Conservation (phyloP, 331 rosid species). For the Malus hybrid region DNA sequence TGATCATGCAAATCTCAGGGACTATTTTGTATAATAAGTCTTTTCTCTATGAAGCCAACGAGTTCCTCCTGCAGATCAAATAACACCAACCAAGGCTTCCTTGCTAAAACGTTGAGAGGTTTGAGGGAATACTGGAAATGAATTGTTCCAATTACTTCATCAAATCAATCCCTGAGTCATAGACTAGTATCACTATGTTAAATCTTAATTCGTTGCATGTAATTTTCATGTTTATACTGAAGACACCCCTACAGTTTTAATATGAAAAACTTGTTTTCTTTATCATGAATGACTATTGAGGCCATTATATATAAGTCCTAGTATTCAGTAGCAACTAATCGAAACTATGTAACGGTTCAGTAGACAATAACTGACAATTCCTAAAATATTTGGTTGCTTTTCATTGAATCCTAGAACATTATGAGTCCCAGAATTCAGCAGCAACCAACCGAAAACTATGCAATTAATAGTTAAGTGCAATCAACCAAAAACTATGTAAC, state of each 20-base stretch:
- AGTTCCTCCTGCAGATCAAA: neutral
- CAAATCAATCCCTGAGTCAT: no score
- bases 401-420: neutral
- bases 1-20: no score
- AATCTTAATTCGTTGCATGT: neutral
- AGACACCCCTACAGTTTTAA: neutral
- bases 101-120: neutral
- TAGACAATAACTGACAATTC: neutral
- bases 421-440: neutral
- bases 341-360: neutral
- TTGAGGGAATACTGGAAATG: neutral
- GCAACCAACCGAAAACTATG: neutral
- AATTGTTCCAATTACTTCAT: neutral
- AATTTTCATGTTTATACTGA: neutral
- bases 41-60: constrained; percentile 10
- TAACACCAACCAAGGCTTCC: constrained; percentile 1
- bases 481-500: neutral
- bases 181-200: neutral
- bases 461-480: neutral
- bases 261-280: neutral
- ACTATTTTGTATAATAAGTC: no score
- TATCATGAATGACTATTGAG: neutral
- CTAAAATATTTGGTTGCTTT: neutral
- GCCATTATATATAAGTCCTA: neutral
- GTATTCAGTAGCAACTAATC: neutral